Evolutionary conservation across 345 rosid genomes (phyloP), one percentile per base, ranked within the genome.

Genomic region (Salix purpurea): DNA sequence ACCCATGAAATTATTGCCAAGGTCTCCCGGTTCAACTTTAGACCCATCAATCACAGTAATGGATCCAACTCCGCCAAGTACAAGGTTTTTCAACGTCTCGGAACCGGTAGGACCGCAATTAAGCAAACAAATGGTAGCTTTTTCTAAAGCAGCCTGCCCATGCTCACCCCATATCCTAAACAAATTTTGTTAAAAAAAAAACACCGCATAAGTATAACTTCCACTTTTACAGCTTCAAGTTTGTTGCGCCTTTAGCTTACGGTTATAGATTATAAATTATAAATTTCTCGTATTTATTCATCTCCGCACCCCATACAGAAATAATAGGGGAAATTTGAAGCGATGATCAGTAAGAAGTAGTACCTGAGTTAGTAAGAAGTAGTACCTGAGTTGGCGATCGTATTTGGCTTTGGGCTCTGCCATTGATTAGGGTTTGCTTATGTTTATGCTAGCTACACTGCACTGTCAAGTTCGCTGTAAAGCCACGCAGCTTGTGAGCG

Each of bases 101-200:
- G 99, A 93, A 56, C 99, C 98, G 6, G 99, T 93, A 56, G 99
- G 99, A 54, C 99, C 98, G 82, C 99, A 96, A 74, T 93, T 96
- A 68, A 96, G 96, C 83, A 91, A 88, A 86, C 99, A 96, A 76
- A 93, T 89, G 69, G 97, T 91, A 61, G 98, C 91, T 67, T 91
- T 90, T 84, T 93, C 99, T 6, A 96, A 84, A 44, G 94, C 96
- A 4, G 91, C 83, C 83, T 92, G 98, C 70, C 99, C 97, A 89
- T 90, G 85, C 82, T 96, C 97, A 34, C 99, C 99, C 97, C 99
- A 93, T 70, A 96, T 93, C 91, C 99, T 93, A 73, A 62, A 84
- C 80, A 67, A 8, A 0, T 39, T 8, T 39, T 7, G 56, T 50
- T 39, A 56, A 23, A 50, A 42, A 65, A 14, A 32, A 42, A 28